Evolutionary conservation across 805 yeast species (phyloP).

Genomic region (Jamesozyma piceae): DNA sequence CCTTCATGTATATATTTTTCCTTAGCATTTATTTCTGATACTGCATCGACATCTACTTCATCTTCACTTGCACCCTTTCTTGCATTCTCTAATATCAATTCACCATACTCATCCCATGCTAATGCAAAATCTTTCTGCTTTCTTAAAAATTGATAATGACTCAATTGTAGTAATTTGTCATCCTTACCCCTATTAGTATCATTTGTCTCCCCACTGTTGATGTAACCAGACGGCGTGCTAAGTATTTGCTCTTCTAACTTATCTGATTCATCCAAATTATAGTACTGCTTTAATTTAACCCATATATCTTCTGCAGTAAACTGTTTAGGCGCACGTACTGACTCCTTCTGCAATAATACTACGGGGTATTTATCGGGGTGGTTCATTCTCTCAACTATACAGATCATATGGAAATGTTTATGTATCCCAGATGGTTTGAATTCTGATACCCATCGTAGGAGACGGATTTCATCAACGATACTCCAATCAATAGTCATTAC

Average conservation of each 20-base stretch:
- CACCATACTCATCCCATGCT: constrained; percentile 40
- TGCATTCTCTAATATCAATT: constrained; percentile 34
- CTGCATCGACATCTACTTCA: not conserved
- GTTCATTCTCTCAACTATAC: constrained; percentile 29
- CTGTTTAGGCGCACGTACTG: constrained; percentile 11
- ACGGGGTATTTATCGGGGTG: constrained; percentile 35
- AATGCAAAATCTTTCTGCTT: constrained; percentile 29
- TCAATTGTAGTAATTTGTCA: constrained; percentile 1
- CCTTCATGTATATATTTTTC: no score
- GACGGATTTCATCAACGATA: constrained; percentile 49
- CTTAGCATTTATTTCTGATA: no score
- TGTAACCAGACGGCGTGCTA: not conserved
- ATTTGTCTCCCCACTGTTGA: not conserved
- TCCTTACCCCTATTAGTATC: not conserved
- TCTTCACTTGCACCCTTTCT: constrained; percentile 3
- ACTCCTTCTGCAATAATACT: constrained; percentile 25
- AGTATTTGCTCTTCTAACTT: constrained; percentile 36
- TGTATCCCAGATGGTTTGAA: constrained; percentile 58
- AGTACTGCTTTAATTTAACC: constrained; percentile 44
- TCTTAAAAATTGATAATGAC: constrained; percentile 2
- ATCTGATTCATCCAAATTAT: constrained; percentile 51
- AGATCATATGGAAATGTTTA: constrained; percentile 36
- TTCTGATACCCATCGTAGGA: constrained; percentile 53
- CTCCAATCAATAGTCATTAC: constrained; percentile 39
- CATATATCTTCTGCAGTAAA: constrained; percentile 46